Base-by-base conservation (phyloP, 768 basidiomycete genomes). In the Suillus subaureus region DNA sequence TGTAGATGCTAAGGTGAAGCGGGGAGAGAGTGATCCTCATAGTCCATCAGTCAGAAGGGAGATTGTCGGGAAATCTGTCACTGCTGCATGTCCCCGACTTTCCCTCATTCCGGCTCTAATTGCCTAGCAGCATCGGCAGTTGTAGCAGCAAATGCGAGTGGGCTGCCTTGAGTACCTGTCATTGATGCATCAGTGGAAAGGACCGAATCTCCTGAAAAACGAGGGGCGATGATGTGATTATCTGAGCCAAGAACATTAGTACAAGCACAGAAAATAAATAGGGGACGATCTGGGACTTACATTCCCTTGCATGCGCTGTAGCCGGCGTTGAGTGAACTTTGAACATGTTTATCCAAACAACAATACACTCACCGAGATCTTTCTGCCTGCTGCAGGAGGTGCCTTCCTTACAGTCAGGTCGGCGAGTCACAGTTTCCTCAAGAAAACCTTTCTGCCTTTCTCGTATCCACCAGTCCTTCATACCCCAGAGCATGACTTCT, bases 381-480 rank as follows among this genome's bases (percentile, higher is more conserved):
- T 83, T 87, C 74, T 93, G 91, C 63, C 80, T 83, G 43, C 70
- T 69, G 72, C 92, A 94, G 15, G 67, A 73, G 35, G 72, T 77
- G n/a, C 89, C 90, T 8, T 90, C 83, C 12, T 82, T 82, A 68
- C 92, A 94, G 70, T 94, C 89, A 39, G 84, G 85, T 45, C 91
- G 81, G n/a, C 75, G 82, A 69, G 82, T 73, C n/a, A 91, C 74
- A 52, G 72, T 73, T 55, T 82, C 82, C 49, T 88, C 87, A 61
- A 90, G 74, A 68, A 85, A 83, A 18, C 89, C 92, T 70, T 88
- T 90, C 77, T 81, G 83, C 35, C 92, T 85, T 75, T 94, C 92
- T 60, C 89, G 80, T 40, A 93, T 78, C 92, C 93, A 94, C 92
- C 92, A 94, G 45, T 89, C 91, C 66, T 83, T 86, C 52, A 94